Evolutionary conservation across 2,329 filamentous ascomycete species (phyloP).

Genomic region (Ustilaginoidea virens): DNA sequence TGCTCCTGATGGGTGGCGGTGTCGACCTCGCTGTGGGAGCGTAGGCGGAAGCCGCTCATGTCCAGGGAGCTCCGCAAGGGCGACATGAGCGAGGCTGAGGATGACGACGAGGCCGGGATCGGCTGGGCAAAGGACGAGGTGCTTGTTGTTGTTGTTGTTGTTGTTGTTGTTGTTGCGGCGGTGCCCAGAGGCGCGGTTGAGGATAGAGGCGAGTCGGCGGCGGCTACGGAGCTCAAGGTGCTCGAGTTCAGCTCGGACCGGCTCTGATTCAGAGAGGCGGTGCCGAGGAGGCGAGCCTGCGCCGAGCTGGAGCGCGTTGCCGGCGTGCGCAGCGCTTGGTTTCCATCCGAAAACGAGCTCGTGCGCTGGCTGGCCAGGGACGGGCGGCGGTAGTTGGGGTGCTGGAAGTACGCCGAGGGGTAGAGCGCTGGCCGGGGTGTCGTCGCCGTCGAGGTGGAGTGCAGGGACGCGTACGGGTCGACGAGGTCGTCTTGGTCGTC

Average conservation of each 20-base stretch:
- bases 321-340: constrained; percentile 12
- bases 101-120: constrained; percentile 14
- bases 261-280: constrained; percentile 23
- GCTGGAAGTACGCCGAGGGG: constrained; percentile 7
- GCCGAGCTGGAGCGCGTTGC: constrained; percentile 14
- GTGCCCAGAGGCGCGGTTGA: constrained; percentile 12
- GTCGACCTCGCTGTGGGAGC: constrained; percentile 44
- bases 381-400: constrained; percentile 13
- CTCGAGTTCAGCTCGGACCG: constrained; percentile 32
- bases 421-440: constrained; percentile 3
- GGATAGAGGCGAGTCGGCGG: constrained; percentile 20
- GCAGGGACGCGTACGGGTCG: constrained; percentile 9
- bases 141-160: neutral
- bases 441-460: constrained; percentile 5
- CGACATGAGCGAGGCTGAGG: constrained; percentile 24
- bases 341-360: constrained; percentile 18
- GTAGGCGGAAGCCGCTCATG: constrained; percentile 38
- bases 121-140: constrained; percentile 12
- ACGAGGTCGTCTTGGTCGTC: constrained; percentile 28
- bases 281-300: constrained; percentile 20
- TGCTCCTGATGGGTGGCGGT: constrained; percentile 37
- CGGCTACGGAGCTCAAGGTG: constrained; percentile 11
- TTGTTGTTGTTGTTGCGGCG: constrained; percentile 11
- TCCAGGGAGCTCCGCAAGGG: constrained; percentile 45
- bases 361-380: constrained; percentile 19